phyloP scores from a whole-genome alignment of 2,329 filamentous ascomycete species.

The Penicillium sp. region DNA sequence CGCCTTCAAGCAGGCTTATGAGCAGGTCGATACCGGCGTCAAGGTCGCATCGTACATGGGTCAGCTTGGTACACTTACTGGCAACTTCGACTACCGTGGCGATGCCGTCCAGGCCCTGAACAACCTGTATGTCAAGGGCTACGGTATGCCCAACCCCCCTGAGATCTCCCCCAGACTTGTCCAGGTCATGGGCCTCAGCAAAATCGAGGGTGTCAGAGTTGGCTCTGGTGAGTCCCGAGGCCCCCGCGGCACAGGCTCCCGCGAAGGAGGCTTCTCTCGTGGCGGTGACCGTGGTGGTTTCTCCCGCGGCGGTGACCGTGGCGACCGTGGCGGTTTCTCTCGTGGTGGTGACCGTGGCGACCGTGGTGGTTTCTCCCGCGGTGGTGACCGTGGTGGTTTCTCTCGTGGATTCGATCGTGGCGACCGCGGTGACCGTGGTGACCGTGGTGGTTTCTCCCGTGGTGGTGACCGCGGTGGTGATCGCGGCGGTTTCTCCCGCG shows the following conservation, averaged over 20 bases:
- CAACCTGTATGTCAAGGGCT: constrained; percentile 48
- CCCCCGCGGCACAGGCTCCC: background rate
- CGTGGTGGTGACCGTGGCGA: background rate
- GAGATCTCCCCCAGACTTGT: constrained; percentile 23
- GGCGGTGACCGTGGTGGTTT: constrained; percentile 4
- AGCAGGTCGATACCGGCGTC: constrained; percentile 13
- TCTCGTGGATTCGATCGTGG: constrained; percentile 1
- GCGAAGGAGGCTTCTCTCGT: background rate
- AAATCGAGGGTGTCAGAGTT: constrained; percentile 29
- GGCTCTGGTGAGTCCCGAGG: background rate
- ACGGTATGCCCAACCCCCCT: constrained; percentile 49
- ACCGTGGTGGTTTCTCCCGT: constrained; percentile 9
- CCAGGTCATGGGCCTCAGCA: constrained; percentile 31
- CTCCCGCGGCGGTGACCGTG: background rate
- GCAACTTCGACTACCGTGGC: constrained; percentile 37
- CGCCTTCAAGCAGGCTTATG: constrained; percentile 47
- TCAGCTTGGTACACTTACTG: constrained; percentile 22
- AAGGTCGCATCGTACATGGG: constrained; percentile 37
- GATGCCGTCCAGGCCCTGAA: constrained; percentile 49
- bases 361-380: background rate
- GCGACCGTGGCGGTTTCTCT: constrained; percentile 5
- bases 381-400: constrained; percentile 1
- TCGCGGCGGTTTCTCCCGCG: constrained; percentile 3
- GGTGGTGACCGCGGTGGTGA: constrained; percentile 2
- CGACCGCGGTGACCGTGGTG: background rate